Conservation (phyloP, 2,329 filamentous ascomycete genomes). For the Sarocladium strictum region DNA sequence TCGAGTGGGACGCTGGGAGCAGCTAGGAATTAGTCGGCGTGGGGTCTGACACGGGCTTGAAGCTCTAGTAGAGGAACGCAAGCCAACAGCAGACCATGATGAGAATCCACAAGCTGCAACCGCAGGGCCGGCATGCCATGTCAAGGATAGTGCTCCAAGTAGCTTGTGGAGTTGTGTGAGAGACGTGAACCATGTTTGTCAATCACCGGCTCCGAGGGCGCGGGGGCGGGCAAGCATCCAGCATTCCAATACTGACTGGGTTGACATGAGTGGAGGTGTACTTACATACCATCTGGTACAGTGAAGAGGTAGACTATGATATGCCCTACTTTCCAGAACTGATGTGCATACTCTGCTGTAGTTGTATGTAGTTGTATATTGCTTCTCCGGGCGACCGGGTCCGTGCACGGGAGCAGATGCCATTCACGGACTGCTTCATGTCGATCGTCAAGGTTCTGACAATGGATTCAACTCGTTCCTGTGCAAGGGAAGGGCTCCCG, state of each 20-base stretch:
- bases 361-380: not conserved
- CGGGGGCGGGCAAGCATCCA: conserved; percentile 2
- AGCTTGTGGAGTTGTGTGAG: not conserved
- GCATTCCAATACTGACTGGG: conserved; percentile 4
- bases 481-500: not conserved
- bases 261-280: too few relatives aligned
- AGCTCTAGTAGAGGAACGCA: not conserved
- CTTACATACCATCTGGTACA: too few relatives aligned
- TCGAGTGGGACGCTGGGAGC: not conserved
- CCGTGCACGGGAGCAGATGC: not conserved
- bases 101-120: not conserved
- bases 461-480: not conserved
- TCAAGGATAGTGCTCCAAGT: not conserved
- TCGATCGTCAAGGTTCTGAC: not conserved
- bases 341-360: too few relatives aligned
- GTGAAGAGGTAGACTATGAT: too few relatives aligned
- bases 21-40: not conserved
- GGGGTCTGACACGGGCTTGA: not conserved
- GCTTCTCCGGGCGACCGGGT: not conserved
- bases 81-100: not conserved
- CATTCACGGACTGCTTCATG: not conserved
- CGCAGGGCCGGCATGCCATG: not conserved
- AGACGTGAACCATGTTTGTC: not conserved
- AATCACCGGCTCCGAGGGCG: conserved; percentile 5
- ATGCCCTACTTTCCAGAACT: too few relatives aligned